Percentiles rank a stretch among this genome's conserved stretches.
phyloP scores from a whole-genome alignment of 1,284 basidiomycete species.

The Trametes sp. region DNA sequence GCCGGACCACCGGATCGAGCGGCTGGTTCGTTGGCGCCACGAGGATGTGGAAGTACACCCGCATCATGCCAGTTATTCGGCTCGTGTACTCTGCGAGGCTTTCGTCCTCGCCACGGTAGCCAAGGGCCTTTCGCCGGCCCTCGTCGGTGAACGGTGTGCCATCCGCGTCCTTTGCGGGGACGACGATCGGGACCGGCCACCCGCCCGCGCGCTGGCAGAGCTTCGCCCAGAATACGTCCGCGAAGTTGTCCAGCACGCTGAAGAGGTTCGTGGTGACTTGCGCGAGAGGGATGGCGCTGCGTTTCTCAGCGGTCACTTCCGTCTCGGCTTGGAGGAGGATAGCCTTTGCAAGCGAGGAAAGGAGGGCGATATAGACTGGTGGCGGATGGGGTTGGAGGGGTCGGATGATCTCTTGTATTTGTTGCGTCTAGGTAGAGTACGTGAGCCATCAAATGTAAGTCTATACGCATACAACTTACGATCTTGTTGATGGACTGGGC shows the following conservation, averaged over 20 bases:
- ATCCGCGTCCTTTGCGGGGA: slow-evolving; percentile 59
- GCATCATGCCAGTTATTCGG: slow-evolving; percentile 85
- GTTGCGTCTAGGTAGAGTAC: slow-evolving; percentile 57
- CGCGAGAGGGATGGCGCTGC: slow-evolving; percentile 86
- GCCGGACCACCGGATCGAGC: slow-evolving; percentile 60
- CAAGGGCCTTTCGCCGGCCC: slow-evolving; percentile 72
- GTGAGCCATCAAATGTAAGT: slow-evolving; percentile 5
- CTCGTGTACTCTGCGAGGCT: slow-evolving; percentile 69
- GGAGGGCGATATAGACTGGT: slow-evolving; percentile 75
- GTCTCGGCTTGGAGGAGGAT: slow-evolving; percentile 94
- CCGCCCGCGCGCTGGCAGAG: slow-evolving; percentile 83
- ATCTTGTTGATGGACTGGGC: slow-evolving; percentile 72
- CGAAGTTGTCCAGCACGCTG: slow-evolving; percentile 63
- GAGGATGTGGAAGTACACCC: slow-evolving; percentile 89
- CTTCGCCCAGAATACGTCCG: slow-evolving; percentile 84
- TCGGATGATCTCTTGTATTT: slow-evolving; percentile 64
- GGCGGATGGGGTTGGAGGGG: slow-evolving; percentile 48
- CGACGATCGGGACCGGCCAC: slow-evolving; percentile 67
- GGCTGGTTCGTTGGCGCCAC: slow-evolving; percentile 50
- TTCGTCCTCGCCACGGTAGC: slow-evolving; percentile 65
- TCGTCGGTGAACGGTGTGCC: slow-evolving; percentile 59
- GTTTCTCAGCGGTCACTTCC: slow-evolving; percentile 91
- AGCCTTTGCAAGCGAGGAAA: slow-evolving; percentile 89
- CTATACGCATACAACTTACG: slow-evolving; percentile 51
- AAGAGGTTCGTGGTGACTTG: slow-evolving; percentile 78